phyloP scores from a whole-genome alignment of 2,329 filamentous ascomycete genomes.

The Ophiostoma pallidulum region DNA sequence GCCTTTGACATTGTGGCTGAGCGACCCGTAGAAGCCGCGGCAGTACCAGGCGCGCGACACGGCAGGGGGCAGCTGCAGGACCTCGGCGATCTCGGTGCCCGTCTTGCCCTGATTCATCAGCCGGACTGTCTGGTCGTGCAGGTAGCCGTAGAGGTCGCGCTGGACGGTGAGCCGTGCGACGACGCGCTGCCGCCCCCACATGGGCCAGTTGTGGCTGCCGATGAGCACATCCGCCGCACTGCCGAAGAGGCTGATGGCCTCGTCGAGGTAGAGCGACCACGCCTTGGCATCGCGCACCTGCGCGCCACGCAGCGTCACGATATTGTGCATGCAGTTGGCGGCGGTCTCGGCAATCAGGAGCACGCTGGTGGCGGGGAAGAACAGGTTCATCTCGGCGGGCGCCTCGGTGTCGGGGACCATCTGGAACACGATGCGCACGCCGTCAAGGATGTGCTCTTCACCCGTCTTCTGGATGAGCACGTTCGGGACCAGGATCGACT shows the following conservation, averaged over 20 bases:
- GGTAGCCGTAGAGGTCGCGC: conserved; percentile 9
- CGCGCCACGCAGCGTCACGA: conserved; percentile 5
- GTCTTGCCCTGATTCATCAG: conserved; percentile 6
- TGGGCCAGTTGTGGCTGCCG: conserved; percentile 10
- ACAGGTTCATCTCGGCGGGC: conserved; percentile 9
- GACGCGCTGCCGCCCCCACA: conserved; percentile 4
- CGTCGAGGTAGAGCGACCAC: conserved; percentile 8
- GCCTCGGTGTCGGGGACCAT: conserved; percentile 11
- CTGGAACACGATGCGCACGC: conserved; percentile 6
- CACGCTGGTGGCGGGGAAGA: conserved; percentile 1
- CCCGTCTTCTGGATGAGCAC: background rate
- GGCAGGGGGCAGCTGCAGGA: conserved; percentile 5
- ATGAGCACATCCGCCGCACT: background rate
- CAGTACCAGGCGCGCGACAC: conserved; percentile 8
- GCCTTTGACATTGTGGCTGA: conserved; percentile 11
- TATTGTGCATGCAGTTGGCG: conserved; percentile 9
- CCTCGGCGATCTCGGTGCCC: conserved; percentile 4
- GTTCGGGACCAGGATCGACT: conserved; percentile 1
- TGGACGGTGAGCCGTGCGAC: conserved; percentile 1
- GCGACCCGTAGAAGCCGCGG: conserved; percentile 7
- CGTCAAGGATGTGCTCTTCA: conserved; percentile 2
- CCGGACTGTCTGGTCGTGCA: conserved; percentile 10
- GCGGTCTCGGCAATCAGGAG: conserved; percentile 6
- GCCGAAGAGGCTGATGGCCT: conserved; percentile 4
- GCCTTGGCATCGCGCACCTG: conserved; percentile 8